Base-by-base conservation (phyloP, 1,139 yeast genomes). In the Protomyces macrosporus region DNA sequence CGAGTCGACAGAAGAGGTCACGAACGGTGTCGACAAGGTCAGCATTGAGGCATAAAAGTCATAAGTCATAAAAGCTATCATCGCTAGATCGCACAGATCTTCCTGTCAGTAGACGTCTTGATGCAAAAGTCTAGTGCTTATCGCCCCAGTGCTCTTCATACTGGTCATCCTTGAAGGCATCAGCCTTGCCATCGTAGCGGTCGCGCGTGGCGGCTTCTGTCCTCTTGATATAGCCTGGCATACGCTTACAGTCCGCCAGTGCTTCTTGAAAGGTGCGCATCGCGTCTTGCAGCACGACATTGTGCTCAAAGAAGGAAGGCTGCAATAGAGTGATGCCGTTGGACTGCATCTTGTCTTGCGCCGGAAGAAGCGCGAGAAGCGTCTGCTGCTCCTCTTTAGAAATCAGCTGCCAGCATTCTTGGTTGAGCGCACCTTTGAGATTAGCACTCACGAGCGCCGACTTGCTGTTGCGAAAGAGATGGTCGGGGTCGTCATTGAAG, bases 61-160 rank as follows among this genome's bases (percentile, higher is more conserved):
- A 23, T 23, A 23, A 23, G 23, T 23, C 39, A 36, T 9, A 36
- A 36, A 36, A 36, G 39, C 12, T 36, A 23, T 23, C 23, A 2
- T 23, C 23, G 2, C 23, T 23, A 23, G 23, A 23, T 23, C 23
- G 1, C 23, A 23, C 23, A 23, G 23, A 2, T 23, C 23, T 23
- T 23, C 23, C 23, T 23, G 23, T 23, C 23, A 23, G 23, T 1
- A 23, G 23, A 23, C 23, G 39, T 36, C 39, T 36, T 9, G 39
- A 36, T 36, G 39, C 9, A 36, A 12, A 9, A 36, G 39, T 12
- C 12, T 12, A 12, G 10, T 42, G 48, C 48, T 57, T 58, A 53
- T 63, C 66, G 6, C 68, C 68, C 68, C 68, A 66, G 64, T 64
- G 61, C 6, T 50, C 54, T 53, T 66, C 68, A 42, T 65, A 60